phyloP scores from a whole-genome alignment of 306 rosid species.

The Cucumis sativus region DNA sequence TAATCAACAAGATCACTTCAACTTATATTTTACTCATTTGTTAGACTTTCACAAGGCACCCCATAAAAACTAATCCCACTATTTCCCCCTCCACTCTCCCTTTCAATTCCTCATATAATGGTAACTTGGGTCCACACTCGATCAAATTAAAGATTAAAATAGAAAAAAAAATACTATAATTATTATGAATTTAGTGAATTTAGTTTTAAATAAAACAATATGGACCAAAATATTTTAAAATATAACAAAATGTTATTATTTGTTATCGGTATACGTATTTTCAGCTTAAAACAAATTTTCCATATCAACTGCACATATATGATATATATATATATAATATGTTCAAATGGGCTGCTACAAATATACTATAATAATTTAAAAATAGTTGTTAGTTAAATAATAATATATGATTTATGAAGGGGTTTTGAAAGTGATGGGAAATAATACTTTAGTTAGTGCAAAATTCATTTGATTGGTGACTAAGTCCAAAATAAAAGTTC shows the following conservation, averaged over 20 bases:
- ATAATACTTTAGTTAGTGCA: background rate
- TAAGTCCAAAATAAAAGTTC: background rate
- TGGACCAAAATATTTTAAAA: no score
- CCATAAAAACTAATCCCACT: background rate
- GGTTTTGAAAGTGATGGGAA: constrained; percentile 1
- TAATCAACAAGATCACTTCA: background rate
- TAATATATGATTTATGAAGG: background rate
- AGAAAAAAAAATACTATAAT: no score
- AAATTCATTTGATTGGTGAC: background rate
- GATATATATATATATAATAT: no score
- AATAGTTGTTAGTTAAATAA: background rate
- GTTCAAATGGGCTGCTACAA: background rate
- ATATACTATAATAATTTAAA: background rate
- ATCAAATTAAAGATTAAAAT: background rate
- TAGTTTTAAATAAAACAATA: no score
- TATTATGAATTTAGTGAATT: no score
- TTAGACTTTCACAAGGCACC: background rate
- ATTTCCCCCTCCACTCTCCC: background rate
- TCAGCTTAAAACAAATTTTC: no score
- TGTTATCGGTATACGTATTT: no score
- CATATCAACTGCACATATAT: no score
- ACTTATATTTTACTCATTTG: background rate
- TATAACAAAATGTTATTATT: no score
- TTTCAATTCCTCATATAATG: background rate
- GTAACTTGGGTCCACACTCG: background rate